Evolutionary conservation across 805 yeast species (phyloP), one percentile per base, ranked within the genome.

Genomic region (Sugiyamaella lignohabitans): DNA sequence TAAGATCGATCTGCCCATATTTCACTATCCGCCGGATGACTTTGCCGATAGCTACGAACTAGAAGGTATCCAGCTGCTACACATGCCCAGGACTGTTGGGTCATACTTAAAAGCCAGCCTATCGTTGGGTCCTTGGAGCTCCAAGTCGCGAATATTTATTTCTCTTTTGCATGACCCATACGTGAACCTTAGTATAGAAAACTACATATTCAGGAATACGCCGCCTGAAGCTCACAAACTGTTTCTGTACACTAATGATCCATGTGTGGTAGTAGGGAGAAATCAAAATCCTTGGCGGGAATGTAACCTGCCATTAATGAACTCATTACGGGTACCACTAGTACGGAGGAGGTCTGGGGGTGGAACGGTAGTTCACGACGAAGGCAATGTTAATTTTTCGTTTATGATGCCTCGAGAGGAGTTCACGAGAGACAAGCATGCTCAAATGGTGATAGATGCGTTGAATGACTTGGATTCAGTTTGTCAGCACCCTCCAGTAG

Each of bases 201-300:
- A 85, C 54, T 83, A 76, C 57, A 68, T 93, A 0, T 93, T 85
- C 62, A 72, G 73, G 45, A 63, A 73, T 17, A 78, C 84, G 66
- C 89, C 89, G 1, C 49, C 68, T 0, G 35, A 23, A 5, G 45
- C 17, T 20, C 43, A 35, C 30, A 69, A 67, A 42, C 66, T 93
- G 23, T 60, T 87, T 49, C 71, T 91, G 46, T 93, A 93, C 61
- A 71, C 74, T 30, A 93, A 93, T 60, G 62, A 76, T 2, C 87
- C 91, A 1, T 86, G 96, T 62, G 87, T 88, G n/a, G 95, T 93
- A 1, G 71, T 93, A 10, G 99, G 99, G 0, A 87, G 94, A 59
- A 93, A 93, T 60, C 99, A 93, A 64, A 93, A 88, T 53, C 95
- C 96, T 2, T 91, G 91, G 87, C 77, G 80, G 49, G 99, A 93